Evolutionary conservation across 1,284 basidiomycete species (phyloP).

Genomic region (Ustilago tritici): DNA sequence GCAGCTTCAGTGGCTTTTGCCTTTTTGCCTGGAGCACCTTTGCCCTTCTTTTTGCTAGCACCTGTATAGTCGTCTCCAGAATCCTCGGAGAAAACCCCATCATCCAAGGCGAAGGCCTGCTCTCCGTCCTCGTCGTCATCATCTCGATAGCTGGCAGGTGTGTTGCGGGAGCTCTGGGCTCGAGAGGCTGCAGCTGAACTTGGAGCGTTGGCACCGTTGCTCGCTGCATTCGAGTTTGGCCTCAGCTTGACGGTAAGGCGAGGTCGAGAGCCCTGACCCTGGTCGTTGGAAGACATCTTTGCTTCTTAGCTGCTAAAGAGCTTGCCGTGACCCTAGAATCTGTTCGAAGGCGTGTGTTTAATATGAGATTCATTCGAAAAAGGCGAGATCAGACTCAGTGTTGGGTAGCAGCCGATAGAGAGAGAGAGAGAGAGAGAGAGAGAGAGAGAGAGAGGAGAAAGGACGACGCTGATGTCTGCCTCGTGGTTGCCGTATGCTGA

Average conservation of each 20-base stretch:
- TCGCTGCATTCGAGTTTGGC: conserved; percentile 27
- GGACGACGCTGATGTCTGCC: neutral
- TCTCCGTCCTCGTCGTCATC: conserved; percentile 39
- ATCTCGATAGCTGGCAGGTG: conserved; percentile 11
- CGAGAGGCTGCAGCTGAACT: conserved; percentile 37
- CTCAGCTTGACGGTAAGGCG: conserved; percentile 47
- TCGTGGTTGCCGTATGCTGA: neutral
- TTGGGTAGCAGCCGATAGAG: neutral
- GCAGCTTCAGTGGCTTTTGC: conserved; percentile 8
- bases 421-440: no score
- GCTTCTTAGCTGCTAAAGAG: neutral
- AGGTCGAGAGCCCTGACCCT: conserved; percentile 30
- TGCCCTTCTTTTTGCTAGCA: conserved; percentile 16
- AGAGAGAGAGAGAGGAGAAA: neutral
- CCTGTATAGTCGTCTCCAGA: conserved; percentile 44
- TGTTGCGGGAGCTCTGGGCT: conserved; percentile 30
- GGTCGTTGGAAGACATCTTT: conserved; percentile 28
- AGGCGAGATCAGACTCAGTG: neutral
- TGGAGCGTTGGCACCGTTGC: conserved; percentile 22
- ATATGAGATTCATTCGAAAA: neutral
- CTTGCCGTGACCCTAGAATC: neutral
- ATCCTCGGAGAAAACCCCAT: conserved; percentile 46
- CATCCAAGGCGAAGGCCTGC: conserved; percentile 39
- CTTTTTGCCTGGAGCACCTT: conserved; percentile 20
- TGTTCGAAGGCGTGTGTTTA: neutral